Evolutionary conservation across 192 early-diverging fungal species (phyloP), one percentile per base, ranked within the genome.

Genomic region (Fimicolochytrium jonesii): DNA sequence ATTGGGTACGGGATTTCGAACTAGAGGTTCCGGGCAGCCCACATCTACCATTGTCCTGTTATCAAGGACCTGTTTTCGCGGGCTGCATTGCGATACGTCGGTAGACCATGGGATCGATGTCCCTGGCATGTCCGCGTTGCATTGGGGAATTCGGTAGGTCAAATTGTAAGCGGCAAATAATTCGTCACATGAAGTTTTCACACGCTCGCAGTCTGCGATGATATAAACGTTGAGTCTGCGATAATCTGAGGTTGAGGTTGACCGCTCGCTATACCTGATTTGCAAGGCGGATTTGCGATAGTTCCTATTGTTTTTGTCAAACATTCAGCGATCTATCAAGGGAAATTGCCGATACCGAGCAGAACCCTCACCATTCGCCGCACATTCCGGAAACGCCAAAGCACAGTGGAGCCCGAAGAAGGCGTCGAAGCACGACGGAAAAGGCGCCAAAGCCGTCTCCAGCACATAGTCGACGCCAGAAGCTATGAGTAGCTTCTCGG

Each of bases 381-480:
- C 22, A 32, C 57, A 59, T 43, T 46, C 20, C 6, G 57, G 57
- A 20, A 46, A 59, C 13, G 57, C 57, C 26, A 43, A 42, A 0
- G 57, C 26, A 30, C 57, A 59, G 23, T 37, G 42, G 42, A 37
- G 46, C 0, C 22, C 43, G 44, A 59, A 18, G 28, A 42, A 59
- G 39, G 57, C 37, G 6, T 6, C 23, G 31, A 46, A 59, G 57
- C 57, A 59, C 3, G 43, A 18, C 4, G 57, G 39, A 20, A 29
- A 59, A 7, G 57, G 57, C 43, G 43, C 43, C 6, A 59, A 43
- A 9, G 32, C 0, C 36, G 46, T 26, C 28, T 46, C 20, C 30
- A 59, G 30, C 18, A 46, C 28, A n/a, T 18, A 43, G 26, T n/a
- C n/a, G n/a, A 59, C 6, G 10, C 57, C 41, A 26, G 18, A 13